Percentiles rank a stretch among this genome's conserved stretches.
phyloP scores from a whole-genome alignment of 169 alveolate genomes.

The Plasmodium vinckei region DNA sequence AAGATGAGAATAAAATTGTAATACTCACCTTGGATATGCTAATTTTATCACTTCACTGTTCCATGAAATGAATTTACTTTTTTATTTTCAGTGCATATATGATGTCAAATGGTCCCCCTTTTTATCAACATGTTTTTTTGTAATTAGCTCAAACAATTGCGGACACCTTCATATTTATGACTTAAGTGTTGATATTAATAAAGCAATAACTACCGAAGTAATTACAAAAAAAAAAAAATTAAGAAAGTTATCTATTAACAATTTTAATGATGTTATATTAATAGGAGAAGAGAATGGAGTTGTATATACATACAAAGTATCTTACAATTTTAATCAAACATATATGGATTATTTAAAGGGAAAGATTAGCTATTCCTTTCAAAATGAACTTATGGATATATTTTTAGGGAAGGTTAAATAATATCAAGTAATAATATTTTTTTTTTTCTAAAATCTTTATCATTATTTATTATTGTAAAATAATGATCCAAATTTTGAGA shows the following conservation, averaged over 20 bases:
- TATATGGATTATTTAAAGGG: conserved; percentile 70
- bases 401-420: conserved; percentile 37
- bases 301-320: conserved; percentile 50
- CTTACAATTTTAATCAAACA: conserved; percentile 29
- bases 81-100: conserved; percentile 40
- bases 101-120: conserved; percentile 67
- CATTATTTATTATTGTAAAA: too few relatives aligned
- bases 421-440: background rate
- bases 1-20: too few relatives aligned
- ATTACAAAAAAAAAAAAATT: conserved; percentile 52
- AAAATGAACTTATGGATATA: conserved; percentile 53
- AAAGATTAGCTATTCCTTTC: conserved; percentile 30
- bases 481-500: too few relatives aligned
- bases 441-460: background rate
- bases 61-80: too few relatives aligned
- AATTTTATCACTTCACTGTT: too few relatives aligned
- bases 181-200: conserved; percentile 52
- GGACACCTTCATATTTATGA: conserved; percentile 62
- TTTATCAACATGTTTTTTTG: conserved; percentile 61
- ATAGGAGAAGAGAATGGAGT: conserved; percentile 70
- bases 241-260: conserved; percentile 34
- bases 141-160: conserved; percentile 33
- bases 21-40: too few relatives aligned
- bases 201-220: conserved; percentile 29
- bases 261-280: conserved; percentile 52